Evolutionary conservation across 2,329 filamentous ascomycete species (phyloP), one percentile per base, ranked within the genome.

Genomic region (Plenodomus tracheiphilus): DNA sequence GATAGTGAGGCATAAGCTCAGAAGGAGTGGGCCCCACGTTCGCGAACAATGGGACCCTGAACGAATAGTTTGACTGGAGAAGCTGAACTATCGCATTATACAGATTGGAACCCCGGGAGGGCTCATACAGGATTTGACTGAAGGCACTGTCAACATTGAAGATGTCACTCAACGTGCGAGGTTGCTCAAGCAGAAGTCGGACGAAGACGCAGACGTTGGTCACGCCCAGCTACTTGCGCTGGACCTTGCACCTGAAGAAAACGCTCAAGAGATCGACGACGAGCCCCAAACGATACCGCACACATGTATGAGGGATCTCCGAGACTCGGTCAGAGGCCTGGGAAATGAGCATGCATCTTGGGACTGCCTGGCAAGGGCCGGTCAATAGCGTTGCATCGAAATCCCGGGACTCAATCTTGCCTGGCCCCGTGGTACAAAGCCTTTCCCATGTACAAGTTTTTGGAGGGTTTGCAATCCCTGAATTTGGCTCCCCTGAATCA

Each of bases 21-120:
- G 43, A 30, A 13, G 16, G 15, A 41, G 49, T 22, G 18, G 60
- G 49, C 50, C 47, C 16, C 46, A 65, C 16, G 81, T 85, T 0
- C 75, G 78, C n/a, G 74, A 85, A 7, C 83, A 86, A 62, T 87
- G 84, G 84, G 84, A 86, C 65, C 84, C 84, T 0, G 84, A 86
- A 61, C 62, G 84, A 17, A 73, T 74, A 19, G 64, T 77, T 1
- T 62, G 65, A 30, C 62, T 85, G 10, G 75, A 65, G 10, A 74
- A 70, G 52, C 52, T 85, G 43, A 64, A 59, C 7, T 77, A 81
- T 60, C 71, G 83, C 36, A 84, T 81, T 59, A 82, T 86, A 22
- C 83, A 86, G 72, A 80, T 86, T 53, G 83, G 83, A 1, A 77
- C 86, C n/a, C 76, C 79, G 1, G 75, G 68, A 2, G 65, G 64